A percentile compares a stretch with the other conserved stretches of the same genome.
Evolutionary conservation across 306 rosid species (phyloP).

Genomic region (Malus domestica): DNA sequence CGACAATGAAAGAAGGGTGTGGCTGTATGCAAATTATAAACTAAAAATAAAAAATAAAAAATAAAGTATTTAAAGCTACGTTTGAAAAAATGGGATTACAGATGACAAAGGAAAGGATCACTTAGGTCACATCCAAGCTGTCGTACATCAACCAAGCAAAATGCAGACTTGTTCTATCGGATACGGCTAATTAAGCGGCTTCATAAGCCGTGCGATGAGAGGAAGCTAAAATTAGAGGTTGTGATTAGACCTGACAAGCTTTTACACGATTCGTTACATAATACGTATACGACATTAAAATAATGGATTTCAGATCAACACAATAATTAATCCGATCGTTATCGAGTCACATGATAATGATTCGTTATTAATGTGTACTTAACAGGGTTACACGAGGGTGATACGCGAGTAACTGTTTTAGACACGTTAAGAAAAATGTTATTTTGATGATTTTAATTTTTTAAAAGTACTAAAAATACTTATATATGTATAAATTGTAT

Average conservation of each 20-base stretch:
- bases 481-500: too few relatives aligned
- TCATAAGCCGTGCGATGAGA: neutral
- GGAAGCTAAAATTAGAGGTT: neutral
- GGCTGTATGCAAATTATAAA: neutral
- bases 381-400: too few relatives aligned
- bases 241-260: too few relatives aligned
- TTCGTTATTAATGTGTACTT: too few relatives aligned
- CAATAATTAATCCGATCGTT: rapidly evolving
- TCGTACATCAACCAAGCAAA: conserved; percentile 14
- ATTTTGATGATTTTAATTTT: too few relatives aligned
- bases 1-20: conserved; percentile 14
- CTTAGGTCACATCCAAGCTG: conserved; percentile 21
- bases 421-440: too few relatives aligned
- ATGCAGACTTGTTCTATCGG: neutral
- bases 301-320: too few relatives aligned
- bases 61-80: neutral
- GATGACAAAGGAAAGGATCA: conserved; percentile 11
- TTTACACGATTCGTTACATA: too few relatives aligned
- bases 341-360: too few relatives aligned
- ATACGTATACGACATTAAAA: too few relatives aligned
- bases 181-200: conserved; percentile 3
- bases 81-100: neutral
- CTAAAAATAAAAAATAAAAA: neutral
- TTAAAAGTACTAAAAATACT: too few relatives aligned
- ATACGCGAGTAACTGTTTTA: too few relatives aligned